Conservation (phyloP, 2,329 filamentous ascomycete genomes). For the Apiospora kogelbergensis region DNA sequence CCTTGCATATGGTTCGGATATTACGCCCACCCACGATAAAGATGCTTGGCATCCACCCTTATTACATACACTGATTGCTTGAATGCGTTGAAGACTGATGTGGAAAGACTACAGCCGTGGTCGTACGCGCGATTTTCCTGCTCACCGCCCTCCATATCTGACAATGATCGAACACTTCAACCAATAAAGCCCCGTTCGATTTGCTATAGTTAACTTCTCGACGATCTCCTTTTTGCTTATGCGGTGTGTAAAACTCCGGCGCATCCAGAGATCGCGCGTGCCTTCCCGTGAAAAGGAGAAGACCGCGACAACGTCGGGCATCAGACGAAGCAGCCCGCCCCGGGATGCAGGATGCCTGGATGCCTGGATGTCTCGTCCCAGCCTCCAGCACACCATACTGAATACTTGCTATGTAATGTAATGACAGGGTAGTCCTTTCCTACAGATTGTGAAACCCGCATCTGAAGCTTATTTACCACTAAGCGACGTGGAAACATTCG, state of each 20-base stretch:
- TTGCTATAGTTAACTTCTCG: not conserved
- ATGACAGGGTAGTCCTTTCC: not conserved
- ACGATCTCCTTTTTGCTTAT: not conserved
- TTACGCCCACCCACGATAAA: not conserved
- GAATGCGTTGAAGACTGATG: not conserved
- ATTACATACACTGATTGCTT: not conserved
- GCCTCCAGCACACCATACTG: no score
- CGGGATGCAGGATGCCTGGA: not conserved
- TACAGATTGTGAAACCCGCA: constrained; percentile 1
- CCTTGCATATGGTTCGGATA: constrained; percentile 10
- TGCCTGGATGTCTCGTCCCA: not conserved
- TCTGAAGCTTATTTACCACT: constrained; percentile 3
- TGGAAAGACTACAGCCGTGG: not conserved
- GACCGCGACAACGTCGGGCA: not conserved
- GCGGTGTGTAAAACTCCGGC: not conserved
- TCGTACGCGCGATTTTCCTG: not conserved
- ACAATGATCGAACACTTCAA: not conserved
- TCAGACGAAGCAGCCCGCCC: not conserved
- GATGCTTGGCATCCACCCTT: constrained; percentile 2
- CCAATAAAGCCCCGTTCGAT: not conserved
- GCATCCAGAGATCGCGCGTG: not conserved
- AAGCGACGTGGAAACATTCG: not conserved
- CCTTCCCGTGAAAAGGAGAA: not conserved
- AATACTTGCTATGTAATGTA: no score
- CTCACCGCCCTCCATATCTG: not conserved